These are phyloP conservation scores for Houttuynia cordata DNA, from an alignment of 164 flowering plant species.

Conservation along the genomic window DNA sequence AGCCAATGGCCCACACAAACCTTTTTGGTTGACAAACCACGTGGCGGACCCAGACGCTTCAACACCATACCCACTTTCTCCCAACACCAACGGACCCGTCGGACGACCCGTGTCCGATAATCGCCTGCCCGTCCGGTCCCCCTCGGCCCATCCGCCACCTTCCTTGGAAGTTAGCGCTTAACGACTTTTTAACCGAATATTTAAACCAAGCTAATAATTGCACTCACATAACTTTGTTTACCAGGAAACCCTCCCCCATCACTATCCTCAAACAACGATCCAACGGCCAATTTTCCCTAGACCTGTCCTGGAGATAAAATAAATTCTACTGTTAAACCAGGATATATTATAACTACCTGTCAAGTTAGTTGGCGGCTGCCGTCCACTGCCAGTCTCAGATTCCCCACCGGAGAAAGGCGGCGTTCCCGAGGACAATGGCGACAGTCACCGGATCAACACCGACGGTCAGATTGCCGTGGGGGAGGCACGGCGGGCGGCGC, in stretches of 20 bases:
- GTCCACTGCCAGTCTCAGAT: not conserved
- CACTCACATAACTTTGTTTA: not conserved
- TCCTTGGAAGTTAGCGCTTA: not conserved
- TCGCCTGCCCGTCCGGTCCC: not conserved
- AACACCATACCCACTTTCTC: too few species aligned
- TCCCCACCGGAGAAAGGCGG: not conserved
- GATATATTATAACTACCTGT: too few species aligned
- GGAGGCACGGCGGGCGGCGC: not conserved
- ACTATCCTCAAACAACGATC: not conserved
- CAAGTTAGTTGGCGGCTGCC: not conserved
- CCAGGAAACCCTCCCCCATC: not conserved
- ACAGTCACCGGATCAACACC: slow-evolving; percentile 1
- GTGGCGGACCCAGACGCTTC: too few species aligned
- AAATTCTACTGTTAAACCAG: too few species aligned
- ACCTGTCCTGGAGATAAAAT: not conserved
- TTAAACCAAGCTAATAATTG: not conserved
- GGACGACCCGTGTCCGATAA: too few species aligned
- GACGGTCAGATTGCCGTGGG: not conserved
- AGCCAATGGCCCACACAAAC: too few species aligned
- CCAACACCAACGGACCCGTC: too few species aligned
- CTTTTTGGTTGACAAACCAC: too few species aligned
- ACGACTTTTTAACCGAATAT: too few species aligned
- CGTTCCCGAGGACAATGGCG: not conserved
- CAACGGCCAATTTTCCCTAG: too few species aligned
- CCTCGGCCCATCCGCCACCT: slow-evolving; percentile 2